Percentiles rank a stretch among this genome's conserved stretches.
Evolutionary conservation across 2,329 filamentous ascomycete genomes (phyloP).

Genomic region (Pestalotiopsis fici): DNA sequence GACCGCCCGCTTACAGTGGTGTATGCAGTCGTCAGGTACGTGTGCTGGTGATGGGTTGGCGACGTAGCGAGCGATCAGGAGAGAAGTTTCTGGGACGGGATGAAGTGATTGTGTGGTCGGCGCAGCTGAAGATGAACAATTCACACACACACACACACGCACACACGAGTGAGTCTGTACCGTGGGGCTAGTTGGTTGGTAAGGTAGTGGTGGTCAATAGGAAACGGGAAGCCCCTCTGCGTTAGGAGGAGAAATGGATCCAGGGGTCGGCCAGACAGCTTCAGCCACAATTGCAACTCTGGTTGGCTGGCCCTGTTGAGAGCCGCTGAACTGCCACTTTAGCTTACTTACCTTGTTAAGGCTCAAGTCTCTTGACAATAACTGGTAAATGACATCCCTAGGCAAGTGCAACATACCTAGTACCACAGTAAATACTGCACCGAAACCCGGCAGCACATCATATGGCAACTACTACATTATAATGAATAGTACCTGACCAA

Average conservation of each 20-base stretch:
- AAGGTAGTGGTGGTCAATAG: background rate
- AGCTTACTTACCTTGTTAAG: background rate
- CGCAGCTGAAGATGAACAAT: background rate
- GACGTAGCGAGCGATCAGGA: background rate
- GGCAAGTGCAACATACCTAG: background rate
- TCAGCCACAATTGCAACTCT: background rate
- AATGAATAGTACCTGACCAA: background rate
- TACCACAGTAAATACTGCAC: background rate
- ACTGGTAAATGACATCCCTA: background rate
- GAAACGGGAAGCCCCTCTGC: background rate
- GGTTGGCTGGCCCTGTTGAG: background rate
- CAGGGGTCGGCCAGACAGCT: conserved; percentile 1
- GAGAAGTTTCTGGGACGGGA: background rate
- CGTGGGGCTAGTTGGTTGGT: background rate
- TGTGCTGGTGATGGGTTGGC: background rate
- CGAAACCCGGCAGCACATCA: background rate
- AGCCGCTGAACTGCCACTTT: background rate
- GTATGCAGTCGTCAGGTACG: background rate
- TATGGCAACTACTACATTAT: background rate
- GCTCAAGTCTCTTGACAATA: background rate
- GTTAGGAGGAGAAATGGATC: background rate
- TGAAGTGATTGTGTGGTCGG: background rate
- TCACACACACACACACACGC: background rate
- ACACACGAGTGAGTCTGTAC: background rate
- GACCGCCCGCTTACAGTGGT: background rate